Conservation (phyloP, 306 rosid genomes). For the Cucurbita pepo region DNA sequence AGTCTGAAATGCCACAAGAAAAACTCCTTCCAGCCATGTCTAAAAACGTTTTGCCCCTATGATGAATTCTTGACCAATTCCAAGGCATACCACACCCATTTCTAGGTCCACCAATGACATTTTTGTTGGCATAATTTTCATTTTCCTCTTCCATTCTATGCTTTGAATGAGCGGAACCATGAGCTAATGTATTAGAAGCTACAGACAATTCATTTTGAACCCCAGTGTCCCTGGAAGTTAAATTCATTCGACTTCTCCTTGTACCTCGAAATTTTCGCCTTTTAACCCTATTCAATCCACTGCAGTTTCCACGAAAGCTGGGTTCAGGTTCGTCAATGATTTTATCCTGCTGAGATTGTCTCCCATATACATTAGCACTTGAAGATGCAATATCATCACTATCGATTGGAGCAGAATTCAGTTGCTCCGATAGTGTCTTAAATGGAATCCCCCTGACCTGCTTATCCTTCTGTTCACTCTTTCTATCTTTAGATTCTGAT, state of each 20-base stretch:
- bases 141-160: constrained; percentile 49
- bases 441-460: constrained; percentile 32
- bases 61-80: constrained; percentile 98
- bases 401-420: constrained; percentile 48
- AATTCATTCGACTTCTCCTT: constrained; percentile 48
- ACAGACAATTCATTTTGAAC: constrained; percentile 75
- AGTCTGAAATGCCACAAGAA: constrained; percentile 84
- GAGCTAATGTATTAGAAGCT: constrained; percentile 69
- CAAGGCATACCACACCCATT: constrained; percentile 97
- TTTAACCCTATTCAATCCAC: constrained; percentile 49
- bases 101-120: constrained; percentile 67
- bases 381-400: constrained; percentile 75
- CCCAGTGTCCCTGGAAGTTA: constrained; percentile 56
- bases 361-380: constrained; percentile 43
- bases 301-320: constrained; percentile 36
- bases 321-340: constrained; percentile 42
- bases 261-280: constrained; percentile 62
- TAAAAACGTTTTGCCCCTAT: constrained; percentile 75
- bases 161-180: constrained; percentile 40
- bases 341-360: constrained; percentile 37
- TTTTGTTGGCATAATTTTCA: constrained; percentile 32
- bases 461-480: constrained; percentile 54
- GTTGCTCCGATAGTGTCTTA: constrained; percentile 72
- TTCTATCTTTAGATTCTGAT: constrained; percentile 50
- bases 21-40: constrained; percentile 94